Conservation (phyloP, 2,329 filamentous ascomycete species). For the Lachnellula cervina region DNA sequence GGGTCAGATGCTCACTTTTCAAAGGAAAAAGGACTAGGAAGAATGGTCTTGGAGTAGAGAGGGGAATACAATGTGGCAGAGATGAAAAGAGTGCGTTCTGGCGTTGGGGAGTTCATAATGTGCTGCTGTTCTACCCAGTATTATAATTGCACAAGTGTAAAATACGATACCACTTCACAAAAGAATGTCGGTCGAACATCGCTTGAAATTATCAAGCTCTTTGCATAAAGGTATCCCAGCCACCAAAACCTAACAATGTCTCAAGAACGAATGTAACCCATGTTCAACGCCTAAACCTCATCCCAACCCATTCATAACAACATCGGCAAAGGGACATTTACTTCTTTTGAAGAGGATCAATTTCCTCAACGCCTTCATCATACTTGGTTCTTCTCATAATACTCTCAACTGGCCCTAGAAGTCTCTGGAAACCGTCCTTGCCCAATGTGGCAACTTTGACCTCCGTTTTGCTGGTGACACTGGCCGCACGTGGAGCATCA, state of each 20-base stretch:
- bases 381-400: constrained; percentile 79
- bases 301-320: constrained; percentile 9
- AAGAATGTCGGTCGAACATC: neutral
- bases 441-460: constrained; percentile 90
- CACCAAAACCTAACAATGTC: constrained; percentile 19
- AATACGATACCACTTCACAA: neutral
- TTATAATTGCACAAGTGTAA: neutral
- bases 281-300: constrained; percentile 26
- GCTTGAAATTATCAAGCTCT: constrained; percentile 19
- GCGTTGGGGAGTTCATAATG: neutral
- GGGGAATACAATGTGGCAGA: neutral
- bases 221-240: constrained; percentile 28
- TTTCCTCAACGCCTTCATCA: constrained; percentile 57
- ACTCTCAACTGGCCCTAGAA: constrained; percentile 87
- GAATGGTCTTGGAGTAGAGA: neutral
- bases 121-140: too few relatives aligned
- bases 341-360: constrained; percentile 56
- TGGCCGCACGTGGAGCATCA: constrained; percentile 88
- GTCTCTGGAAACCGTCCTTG: constrained; percentile 89
- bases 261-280: constrained; percentile 29
- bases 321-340: constrained; percentile 17
- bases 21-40: neutral
- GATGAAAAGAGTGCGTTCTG: neutral
- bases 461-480: constrained; percentile 75
- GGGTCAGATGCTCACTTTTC: neutral